Percentiles rank a stretch among this genome's conserved stretches.
Evolutionary conservation across 768 basidiomycete species (phyloP).

Genomic region (Mycena belliarum): DNA sequence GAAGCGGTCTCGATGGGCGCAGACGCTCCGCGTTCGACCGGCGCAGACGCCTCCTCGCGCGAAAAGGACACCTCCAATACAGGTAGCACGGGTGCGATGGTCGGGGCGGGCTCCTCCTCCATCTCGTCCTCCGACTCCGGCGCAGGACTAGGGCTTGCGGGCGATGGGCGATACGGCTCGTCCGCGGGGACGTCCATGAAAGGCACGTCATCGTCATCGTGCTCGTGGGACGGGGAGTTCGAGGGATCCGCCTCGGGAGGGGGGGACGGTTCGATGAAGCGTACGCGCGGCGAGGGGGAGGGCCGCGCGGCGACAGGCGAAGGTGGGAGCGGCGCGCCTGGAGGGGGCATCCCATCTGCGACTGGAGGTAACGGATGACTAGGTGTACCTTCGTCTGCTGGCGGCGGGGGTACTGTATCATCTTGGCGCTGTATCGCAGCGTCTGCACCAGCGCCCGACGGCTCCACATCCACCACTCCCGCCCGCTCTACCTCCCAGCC

Average conservation of each 20-base stretch:
- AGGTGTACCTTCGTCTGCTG: no score
- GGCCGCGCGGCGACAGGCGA: not conserved
- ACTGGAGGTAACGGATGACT: no score
- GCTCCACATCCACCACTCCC: no score
- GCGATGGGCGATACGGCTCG: constrained; percentile 15
- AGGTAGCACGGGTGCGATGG: no score
- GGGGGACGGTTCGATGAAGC: not conserved
- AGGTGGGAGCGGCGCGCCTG: not conserved
- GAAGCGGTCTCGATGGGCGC: not conserved
- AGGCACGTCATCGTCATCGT: not conserved
- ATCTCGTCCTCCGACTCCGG: constrained; percentile 4
- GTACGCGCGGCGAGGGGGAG: constrained; percentile 1
- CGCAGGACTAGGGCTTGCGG: constrained; percentile 12
- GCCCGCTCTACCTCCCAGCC: not conserved
- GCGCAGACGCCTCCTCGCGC: no score
- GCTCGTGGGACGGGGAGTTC: no score
- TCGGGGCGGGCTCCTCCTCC: not conserved
- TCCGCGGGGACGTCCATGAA: not conserved
- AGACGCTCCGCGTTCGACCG: not conserved
- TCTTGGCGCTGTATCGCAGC: no score
- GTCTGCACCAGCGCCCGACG: no score
- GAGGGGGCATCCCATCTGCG: not conserved
- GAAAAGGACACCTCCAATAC: no score
- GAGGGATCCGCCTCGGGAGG: not conserved
- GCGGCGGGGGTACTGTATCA: no score